phyloP scores from a whole-genome alignment of 176 grass and related monocot genomes.

The Avena sativa region DNA sequence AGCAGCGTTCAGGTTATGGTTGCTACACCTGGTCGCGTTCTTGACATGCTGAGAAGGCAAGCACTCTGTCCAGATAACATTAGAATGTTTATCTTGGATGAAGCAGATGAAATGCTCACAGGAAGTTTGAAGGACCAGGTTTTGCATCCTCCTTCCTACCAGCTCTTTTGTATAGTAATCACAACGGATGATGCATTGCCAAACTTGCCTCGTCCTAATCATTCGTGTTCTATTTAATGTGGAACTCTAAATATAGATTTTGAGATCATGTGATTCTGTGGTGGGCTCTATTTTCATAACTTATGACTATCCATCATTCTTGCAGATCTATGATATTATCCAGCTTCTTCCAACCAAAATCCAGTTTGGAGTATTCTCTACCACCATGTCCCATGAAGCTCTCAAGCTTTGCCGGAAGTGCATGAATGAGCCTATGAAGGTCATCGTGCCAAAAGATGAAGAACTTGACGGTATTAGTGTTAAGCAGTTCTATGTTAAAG shows the following conservation, averaged over 20 bases:
- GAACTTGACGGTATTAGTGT: conserved; percentile 57
- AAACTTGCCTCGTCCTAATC: neutral
- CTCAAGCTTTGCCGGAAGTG: conserved; percentile 54
- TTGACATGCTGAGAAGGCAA: conserved; percentile 55
- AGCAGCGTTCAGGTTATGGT: conserved; percentile 59
- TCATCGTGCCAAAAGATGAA: conserved; percentile 66
- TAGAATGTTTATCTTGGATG: conserved; percentile 77
- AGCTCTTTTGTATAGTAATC: conserved; percentile 7
- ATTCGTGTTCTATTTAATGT: conserved; percentile 3
- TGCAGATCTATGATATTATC: conserved; percentile 68
- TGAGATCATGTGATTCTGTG: neutral
- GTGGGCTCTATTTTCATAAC: neutral
- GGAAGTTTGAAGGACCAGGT: conserved; percentile 80
- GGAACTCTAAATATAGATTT: neutral
- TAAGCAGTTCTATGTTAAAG: conserved; percentile 56
- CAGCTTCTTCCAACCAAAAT: conserved; percentile 61
- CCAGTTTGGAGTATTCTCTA: conserved; percentile 71
- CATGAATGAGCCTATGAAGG: conserved; percentile 55
- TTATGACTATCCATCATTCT: conserved; percentile 1
- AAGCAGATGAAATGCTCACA: conserved; percentile 78
- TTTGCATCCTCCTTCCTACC: neutral
- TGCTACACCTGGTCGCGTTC: conserved; percentile 58
- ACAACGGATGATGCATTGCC: neutral
- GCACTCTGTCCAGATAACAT: conserved; percentile 60
- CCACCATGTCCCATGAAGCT: conserved; percentile 57